A percentile compares a stretch with the other conserved stretches of the same genome.
Evolutionary conservation across 2,329 filamentous ascomycete species (phyloP).

Genomic region (Xylaria digitata): DNA sequence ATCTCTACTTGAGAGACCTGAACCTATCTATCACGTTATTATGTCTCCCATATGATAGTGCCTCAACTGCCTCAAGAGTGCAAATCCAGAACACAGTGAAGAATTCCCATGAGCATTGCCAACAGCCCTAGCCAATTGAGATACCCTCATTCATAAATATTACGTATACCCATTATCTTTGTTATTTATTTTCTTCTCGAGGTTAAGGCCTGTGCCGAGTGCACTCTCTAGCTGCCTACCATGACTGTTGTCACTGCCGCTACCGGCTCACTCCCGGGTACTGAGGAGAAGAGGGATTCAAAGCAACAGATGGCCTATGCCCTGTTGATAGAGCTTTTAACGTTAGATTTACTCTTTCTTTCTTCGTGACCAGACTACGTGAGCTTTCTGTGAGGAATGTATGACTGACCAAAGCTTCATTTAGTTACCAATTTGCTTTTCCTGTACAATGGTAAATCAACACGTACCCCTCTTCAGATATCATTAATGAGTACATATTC

Average conservation of each 20-base stretch:
- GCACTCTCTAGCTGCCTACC: conserved; percentile 12
- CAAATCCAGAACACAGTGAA: background rate
- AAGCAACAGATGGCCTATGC: conserved; percentile 35
- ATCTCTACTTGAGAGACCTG: background rate
- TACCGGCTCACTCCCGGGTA: background rate
- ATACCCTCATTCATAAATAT: background rate
- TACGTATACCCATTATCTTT: background rate
- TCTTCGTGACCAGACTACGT: background rate
- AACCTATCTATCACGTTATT: conserved; percentile 2
- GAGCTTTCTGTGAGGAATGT: background rate
- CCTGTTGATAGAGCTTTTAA: conserved; percentile 38
- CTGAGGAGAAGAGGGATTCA: conserved; percentile 16
- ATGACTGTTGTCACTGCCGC: conserved; percentile 22
- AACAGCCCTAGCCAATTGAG: background rate
- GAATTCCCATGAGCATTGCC: background rate
- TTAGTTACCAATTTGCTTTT: conserved; percentile 37
- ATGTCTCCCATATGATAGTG: conserved; percentile 12
- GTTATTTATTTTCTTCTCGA: background rate
- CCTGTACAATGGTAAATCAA: conserved; percentile 37
- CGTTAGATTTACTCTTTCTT: conserved; percentile 14
- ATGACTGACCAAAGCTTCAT: background rate
- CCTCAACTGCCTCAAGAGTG: background rate
- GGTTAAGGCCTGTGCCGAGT: background rate
- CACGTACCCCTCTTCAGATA: background rate
- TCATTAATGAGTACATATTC: background rate